Evolutionary conservation across 208 protist species (phyloP), one percentile per base, ranked within the genome.

Genomic region (Leptomonas seymouri): DNA sequence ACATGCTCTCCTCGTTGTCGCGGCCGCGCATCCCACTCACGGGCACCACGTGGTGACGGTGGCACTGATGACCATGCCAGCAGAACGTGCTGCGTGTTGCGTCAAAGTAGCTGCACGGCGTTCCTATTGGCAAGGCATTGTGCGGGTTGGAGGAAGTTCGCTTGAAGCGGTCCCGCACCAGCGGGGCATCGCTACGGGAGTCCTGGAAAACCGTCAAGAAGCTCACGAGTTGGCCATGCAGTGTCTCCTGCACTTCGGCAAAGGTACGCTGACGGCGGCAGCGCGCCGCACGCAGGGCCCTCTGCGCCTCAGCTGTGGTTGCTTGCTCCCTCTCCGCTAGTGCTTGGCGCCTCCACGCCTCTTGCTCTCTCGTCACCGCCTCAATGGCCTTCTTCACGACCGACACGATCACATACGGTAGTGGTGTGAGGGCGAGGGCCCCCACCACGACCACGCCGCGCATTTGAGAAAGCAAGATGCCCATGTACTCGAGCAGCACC

Each of bases 401-500:
- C 15, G 55, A 28, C 31, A 82, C 74, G 2, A 88, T 44, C 6
- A 74, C 78, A 0, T 49, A 45, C 20, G 74, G 71, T 28, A 88
- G 46, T 39, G 64, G 53, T 9, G 78, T 82, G 18, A 61, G 65
- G n/a, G 76, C 70, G 25, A 88, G 71, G 31, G 78, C 65, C 44
- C 83, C 71, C n/a, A 73, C 59, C 51, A 76, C 64, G 2, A 71
- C 69, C 15, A 75, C 53, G 5, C 61, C 76, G 21, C 58, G 57
- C 49, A 71, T 62, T 70, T 94, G 88, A 2, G 84, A 86, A 20
- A 94, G 73, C 4, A 94, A 65, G 7, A 94, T 81, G 16, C 71
- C 84, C 31, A 91, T 64, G 60, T 90, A 74, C 71, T 94, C 83
- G 21, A 94, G 76, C 57, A 94, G 66, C 46, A 79, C 73, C 36